Percentiles rank a stretch among this genome's conserved stretches.
Conservation (phyloP, 2,329 filamentous ascomycete species). For the Tolypocladium tropicale region DNA sequence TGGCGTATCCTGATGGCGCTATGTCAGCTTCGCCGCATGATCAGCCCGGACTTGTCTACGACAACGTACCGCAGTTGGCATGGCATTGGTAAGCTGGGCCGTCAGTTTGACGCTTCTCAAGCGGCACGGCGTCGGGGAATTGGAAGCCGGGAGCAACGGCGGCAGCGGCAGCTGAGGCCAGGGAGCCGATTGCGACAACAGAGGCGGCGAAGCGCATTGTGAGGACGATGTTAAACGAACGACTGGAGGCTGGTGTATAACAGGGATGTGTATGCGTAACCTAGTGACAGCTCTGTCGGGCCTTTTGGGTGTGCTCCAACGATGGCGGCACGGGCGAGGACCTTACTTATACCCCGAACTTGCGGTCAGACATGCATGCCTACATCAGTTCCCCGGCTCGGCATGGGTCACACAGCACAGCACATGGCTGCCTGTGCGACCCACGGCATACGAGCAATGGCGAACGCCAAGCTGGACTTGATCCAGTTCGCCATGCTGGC, state of each 20-base stretch:
- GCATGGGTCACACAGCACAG: neutral
- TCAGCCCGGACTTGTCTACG: neutral
- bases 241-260: neutral
- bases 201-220: constrained; percentile 19
- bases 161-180: constrained; percentile 14
- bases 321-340: neutral
- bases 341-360: neutral
- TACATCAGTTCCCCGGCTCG: neutral
- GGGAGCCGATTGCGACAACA: constrained; percentile 16
- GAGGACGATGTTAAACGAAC: constrained; percentile 4
- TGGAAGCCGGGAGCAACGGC: constrained; percentile 11
- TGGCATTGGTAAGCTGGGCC: constrained; percentile 35
- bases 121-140: constrained; percentile 18
- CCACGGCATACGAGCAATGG: neutral
- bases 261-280: neutral
- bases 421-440: neutral
- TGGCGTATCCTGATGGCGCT: constrained; percentile 18
- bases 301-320: neutral
- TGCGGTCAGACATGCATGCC: neutral
- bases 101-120: constrained; percentile 31
- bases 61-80: constrained; percentile 35
- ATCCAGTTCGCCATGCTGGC: neutral
- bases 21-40: neutral
- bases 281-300: neutral
- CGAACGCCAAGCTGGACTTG: neutral